Conservation (phyloP, 352 stramenopile genomes). For the Poterioochromonas sp. region DNA sequence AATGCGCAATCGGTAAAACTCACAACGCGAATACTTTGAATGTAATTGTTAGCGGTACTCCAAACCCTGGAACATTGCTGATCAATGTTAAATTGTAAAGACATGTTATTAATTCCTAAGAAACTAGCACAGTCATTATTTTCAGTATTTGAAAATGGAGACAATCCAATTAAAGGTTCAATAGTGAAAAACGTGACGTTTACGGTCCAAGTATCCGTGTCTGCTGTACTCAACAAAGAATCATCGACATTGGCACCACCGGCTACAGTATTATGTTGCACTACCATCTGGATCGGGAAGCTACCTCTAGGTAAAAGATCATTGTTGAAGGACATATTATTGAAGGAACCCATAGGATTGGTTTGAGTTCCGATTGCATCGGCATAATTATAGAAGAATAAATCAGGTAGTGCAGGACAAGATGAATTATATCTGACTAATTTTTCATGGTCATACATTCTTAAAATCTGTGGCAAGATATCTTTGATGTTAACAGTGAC, state of each 20-base stretch:
- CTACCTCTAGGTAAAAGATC: background rate
- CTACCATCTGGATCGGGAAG: background rate
- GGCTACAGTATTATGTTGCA: background rate
- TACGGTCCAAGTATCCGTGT: background rate
- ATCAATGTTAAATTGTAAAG: background rate
- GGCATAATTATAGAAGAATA: background rate
- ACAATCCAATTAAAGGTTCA: constrained; percentile 16
- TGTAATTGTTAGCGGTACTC: background rate
- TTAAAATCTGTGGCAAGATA: constrained; percentile 2
- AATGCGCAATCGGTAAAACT: background rate
- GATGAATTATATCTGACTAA: constrained; percentile 3
- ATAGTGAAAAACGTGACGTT: background rate
- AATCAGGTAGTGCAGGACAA: background rate
- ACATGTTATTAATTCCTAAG: background rate
- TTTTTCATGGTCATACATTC: constrained; percentile 15
- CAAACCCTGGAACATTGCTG: background rate
- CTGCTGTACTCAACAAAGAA: background rate
- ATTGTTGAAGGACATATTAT: background rate
- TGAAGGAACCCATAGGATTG: background rate
- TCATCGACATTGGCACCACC: background rate
- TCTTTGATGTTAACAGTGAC: background rate
- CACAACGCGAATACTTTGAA: background rate
- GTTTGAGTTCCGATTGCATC: background rate
- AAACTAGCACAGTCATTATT: background rate
- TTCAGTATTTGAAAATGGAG: constrained; percentile 1